These are phyloP conservation scores for Lyophyllum shimeji DNA, from an alignment of 768 basidiomycete genomes.

Conservation along the genomic window DNA sequence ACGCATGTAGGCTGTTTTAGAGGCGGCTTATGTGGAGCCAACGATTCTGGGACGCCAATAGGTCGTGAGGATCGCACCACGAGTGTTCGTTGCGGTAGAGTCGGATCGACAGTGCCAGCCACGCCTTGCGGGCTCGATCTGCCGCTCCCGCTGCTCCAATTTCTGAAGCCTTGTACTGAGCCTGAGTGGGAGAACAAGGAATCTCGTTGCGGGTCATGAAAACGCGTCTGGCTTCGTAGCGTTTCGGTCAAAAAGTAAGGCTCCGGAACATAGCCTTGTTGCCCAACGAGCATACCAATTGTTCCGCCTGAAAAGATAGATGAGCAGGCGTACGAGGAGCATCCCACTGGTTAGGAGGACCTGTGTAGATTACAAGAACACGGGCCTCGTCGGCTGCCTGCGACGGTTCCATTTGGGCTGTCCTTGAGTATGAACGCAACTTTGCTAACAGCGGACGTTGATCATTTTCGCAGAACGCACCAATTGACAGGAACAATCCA, in stretches of 20 bases:
- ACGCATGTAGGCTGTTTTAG: constrained; percentile 37
- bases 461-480: not conserved
- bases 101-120: constrained; percentile 20
- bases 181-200: constrained; percentile 81
- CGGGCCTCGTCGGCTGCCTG: constrained; percentile 64
- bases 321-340: not conserved
- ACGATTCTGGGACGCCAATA: constrained; percentile 46
- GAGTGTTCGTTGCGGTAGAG: constrained; percentile 38
- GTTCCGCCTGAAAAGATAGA: constrained; percentile 58
- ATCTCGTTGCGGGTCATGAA: constrained; percentile 88
- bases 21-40: constrained; percentile 28
- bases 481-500: not conserved
- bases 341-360: constrained; percentile 18
- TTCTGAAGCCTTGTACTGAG: constrained; percentile 76
- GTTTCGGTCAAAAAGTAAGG: constrained; percentile 87
- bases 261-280: constrained; percentile 80
- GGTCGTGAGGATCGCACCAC: constrained; percentile 71
- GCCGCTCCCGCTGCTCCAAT: constrained; percentile 68
- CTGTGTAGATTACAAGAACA: constrained; percentile 89
- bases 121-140: constrained; percentile 47
- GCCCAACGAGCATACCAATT: constrained; percentile 82
- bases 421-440: not conserved
- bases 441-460: not conserved
- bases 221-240: constrained; percentile 77
- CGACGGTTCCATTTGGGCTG: constrained; percentile 46